Conservation (phyloP, 345 rosid species). For the Mercurialis annua region DNA sequence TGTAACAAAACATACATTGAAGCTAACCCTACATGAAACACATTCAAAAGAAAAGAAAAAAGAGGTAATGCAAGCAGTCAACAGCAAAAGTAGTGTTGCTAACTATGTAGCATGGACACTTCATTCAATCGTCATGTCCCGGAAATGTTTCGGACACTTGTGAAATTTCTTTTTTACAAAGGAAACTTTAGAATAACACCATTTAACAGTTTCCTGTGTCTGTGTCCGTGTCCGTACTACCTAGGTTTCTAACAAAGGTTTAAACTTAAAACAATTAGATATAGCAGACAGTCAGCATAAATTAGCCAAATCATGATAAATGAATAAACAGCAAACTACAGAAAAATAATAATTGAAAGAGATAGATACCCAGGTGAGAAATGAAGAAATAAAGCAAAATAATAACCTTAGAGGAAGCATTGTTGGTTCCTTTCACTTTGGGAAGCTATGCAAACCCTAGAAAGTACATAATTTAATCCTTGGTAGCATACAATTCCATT, state of each 20-base stretch:
- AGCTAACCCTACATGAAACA: background rate
- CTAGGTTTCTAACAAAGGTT: background rate
- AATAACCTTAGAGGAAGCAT: constrained; percentile 28
- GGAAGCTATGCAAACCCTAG: constrained; percentile 2
- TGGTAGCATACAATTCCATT: background rate
- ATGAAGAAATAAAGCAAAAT: background rate
- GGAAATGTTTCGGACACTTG: no score
- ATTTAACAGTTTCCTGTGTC: no score
- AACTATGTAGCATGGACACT: no score
- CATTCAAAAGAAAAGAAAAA: background rate
- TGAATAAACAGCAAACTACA: background rate
- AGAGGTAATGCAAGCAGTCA: background rate
- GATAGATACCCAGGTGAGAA: constrained; percentile 5
- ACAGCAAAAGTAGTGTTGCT: background rate
- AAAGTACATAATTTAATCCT: constrained; percentile 6
- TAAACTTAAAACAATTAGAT: background rate
- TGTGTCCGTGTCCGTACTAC: no score
- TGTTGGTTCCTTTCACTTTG: no score
- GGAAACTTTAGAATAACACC: no score
- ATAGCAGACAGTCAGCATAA: background rate
- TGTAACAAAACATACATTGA: background rate
- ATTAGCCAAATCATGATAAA: background rate
- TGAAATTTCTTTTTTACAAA: no score
- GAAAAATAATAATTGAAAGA: background rate
- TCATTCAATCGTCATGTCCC: no score